Percentiles rank a stretch among this genome's conserved stretches.
These are phyloP conservation scores for Grosmannia clavigera DNA, from an alignment of 2,329 filamentous ascomycete species.

Conservation along the genomic window DNA sequence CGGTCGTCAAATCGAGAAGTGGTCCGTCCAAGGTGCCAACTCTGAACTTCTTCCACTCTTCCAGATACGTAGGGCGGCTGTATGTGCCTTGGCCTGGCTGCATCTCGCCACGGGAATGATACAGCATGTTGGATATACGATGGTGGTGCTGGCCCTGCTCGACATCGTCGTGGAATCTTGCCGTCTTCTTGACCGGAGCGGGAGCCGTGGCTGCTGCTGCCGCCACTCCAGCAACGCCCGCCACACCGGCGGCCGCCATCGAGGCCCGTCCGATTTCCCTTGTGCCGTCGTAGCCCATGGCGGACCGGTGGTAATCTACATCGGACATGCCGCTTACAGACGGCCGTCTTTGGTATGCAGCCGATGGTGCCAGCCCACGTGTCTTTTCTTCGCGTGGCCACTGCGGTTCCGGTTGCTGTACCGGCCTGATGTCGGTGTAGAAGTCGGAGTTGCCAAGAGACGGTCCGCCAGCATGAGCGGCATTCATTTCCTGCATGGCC, in stretches of 20 bases:
- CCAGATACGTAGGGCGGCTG: constrained; percentile 44
- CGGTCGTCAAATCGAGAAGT: constrained; percentile 46
- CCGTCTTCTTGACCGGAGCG: constrained; percentile 8
- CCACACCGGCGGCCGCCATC: neutral
- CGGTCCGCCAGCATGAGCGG: neutral
- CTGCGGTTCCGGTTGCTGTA: neutral
- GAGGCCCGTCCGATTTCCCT: neutral
- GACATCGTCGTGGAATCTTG: constrained; percentile 16
- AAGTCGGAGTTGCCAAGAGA: too few relatives aligned
- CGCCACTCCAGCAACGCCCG: neutral
- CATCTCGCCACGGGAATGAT: constrained; percentile 28
- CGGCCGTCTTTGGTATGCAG: neutral
- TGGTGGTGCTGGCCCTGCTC: constrained; percentile 21
- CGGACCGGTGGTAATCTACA: neutral
- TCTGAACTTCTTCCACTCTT: constrained; percentile 61
- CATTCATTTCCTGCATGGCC: constrained; percentile 15
- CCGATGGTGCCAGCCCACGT: too few relatives aligned
- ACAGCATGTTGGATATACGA: constrained; percentile 28
- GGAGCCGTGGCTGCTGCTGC: neutral
- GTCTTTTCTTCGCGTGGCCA: neutral
- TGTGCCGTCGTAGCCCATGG: neutral
- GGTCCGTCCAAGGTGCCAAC: constrained; percentile 46
- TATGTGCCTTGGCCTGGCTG: constrained; percentile 44
- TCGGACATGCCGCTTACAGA: neutral
- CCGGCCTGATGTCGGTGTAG: neutral